phyloP scores from a whole-genome alignment of 352 stramenopile genomes.

The Pythium rishiriense region DNA sequence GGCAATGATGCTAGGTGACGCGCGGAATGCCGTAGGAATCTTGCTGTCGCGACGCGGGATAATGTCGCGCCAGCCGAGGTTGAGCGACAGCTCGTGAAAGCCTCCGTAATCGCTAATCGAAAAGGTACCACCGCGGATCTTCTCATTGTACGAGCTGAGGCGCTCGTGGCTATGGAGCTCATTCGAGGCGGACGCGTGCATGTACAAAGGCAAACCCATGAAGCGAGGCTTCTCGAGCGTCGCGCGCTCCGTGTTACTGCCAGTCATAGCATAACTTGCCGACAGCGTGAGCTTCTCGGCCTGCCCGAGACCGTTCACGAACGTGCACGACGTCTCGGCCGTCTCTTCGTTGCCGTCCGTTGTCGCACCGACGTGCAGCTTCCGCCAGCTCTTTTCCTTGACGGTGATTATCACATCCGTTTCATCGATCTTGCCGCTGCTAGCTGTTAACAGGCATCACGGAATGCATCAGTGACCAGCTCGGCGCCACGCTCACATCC shows the following conservation, averaged over 20 bases:
- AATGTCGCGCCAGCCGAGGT: slow-evolving; percentile 85
- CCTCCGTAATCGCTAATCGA: slow-evolving; percentile 86
- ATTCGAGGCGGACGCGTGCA: slow-evolving; percentile 76
- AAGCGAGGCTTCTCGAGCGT: slow-evolving; percentile 89
- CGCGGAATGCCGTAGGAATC: slow-evolving; percentile 87
- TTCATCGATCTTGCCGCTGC: slow-evolving; percentile 66
- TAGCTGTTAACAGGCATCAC: slow-evolving; percentile 37
- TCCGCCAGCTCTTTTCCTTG: slow-evolving; percentile 85
- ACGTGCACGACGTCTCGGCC: slow-evolving; percentile 80
- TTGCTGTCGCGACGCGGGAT: slow-evolving; percentile 81
- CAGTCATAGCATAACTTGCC: slow-evolving; percentile 81
- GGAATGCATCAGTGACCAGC: not conserved
- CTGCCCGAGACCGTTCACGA: slow-evolving; percentile 82
- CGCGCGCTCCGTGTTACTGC: slow-evolving; percentile 81
- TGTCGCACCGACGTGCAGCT: slow-evolving; percentile 80
- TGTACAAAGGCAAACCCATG: slow-evolving; percentile 75
- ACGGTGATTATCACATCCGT: slow-evolving; percentile 88
- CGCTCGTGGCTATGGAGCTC: slow-evolving; percentile 88
- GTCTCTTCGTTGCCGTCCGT: slow-evolving; percentile 87
- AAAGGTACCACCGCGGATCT: slow-evolving; percentile 79
- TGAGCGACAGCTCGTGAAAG: slow-evolving; percentile 84
- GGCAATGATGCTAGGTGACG: slow-evolving; percentile 89
- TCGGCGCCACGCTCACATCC: not conserved
- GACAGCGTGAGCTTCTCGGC: slow-evolving; percentile 83
- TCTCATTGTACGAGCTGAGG: slow-evolving; percentile 89